Evolutionary conservation across 2,329 filamentous ascomycete species (phyloP).

Genomic region (Colletotrichum paranaense): DNA sequence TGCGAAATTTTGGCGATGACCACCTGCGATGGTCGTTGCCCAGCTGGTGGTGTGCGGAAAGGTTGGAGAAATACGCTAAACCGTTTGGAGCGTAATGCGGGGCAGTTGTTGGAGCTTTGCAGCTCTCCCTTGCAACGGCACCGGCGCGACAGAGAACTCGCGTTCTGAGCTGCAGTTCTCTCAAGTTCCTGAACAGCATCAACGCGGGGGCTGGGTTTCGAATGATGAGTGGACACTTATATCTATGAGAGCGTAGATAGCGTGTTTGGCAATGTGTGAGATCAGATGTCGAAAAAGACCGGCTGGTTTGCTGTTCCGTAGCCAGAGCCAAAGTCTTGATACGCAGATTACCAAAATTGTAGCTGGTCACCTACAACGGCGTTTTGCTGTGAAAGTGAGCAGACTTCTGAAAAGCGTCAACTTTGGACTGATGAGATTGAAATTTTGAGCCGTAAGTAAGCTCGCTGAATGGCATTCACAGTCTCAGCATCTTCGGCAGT

Average conservation of each 20-base stretch:
- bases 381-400: not conserved
- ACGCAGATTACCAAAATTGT: not conserved
- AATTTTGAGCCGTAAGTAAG: not conserved
- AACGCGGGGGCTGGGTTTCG: not conserved
- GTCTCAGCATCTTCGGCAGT: no score
- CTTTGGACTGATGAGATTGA: not conserved
- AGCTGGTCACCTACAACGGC: not conserved
- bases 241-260: not conserved
- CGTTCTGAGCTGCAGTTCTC: conserved; percentile 14
- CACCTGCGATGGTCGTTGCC: conserved; percentile 13
- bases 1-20: conserved; percentile 31
- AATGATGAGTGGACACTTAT: no score
- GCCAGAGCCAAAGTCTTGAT: not conserved
- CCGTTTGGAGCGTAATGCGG: not conserved
- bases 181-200: not conserved
- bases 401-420: not conserved
- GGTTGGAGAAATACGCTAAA: conserved; percentile 14
- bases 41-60: not conserved
- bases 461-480: not conserved
- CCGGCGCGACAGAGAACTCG: not conserved
- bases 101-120: not conserved
- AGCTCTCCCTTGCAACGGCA: not conserved
- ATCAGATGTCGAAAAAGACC: not conserved
- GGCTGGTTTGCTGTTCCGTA: not conserved
- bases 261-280: not conserved